phyloP scores from a whole-genome alignment of 345 rosid species.

The Aegle marmelos region DNA sequence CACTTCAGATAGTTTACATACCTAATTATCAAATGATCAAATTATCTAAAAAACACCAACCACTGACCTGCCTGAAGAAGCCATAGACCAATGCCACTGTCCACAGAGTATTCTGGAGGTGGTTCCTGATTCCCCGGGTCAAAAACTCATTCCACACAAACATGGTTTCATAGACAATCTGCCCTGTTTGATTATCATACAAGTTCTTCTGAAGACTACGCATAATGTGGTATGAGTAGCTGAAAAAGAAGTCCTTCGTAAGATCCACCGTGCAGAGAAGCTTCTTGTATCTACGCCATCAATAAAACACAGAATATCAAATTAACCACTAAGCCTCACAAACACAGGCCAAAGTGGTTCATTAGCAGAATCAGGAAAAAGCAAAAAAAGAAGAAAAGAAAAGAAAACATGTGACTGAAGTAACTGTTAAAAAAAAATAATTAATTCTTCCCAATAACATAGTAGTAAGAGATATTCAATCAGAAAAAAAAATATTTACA shows the following conservation, averaged over 20 bases:
- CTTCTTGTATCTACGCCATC: slow-evolving; percentile 84
- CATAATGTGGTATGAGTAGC: slow-evolving; percentile 97
- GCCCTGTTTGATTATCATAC: slow-evolving; percentile 64
- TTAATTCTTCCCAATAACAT: background rate
- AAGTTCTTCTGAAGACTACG: slow-evolving; percentile 85
- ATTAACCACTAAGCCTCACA: slow-evolving; percentile 3
- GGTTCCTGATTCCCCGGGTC: slow-evolving; percentile 85
- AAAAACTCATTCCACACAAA: slow-evolving; percentile 98
- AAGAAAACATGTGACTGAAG: background rate
- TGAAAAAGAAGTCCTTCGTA: slow-evolving; percentile 97
- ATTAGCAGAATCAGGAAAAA: background rate
- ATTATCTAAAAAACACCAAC: slow-evolving; percentile 19
- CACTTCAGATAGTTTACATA: background rate
- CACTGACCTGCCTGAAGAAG: slow-evolving; percentile 88
- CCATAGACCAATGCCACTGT: slow-evolving; percentile 98
- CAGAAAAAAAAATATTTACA: background rate
- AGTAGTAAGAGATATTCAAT: background rate
- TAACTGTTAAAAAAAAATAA: background rate
- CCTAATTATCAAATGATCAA: slow-evolving; percentile 9
- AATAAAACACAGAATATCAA: slow-evolving; percentile 19
- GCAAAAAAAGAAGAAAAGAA: background rate
- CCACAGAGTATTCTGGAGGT: slow-evolving; percentile 88
- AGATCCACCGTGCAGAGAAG: slow-evolving; percentile 88
- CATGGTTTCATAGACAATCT: slow-evolving; percentile 80
- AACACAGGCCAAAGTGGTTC: background rate